Evolutionary conservation across 306 rosid genomes (phyloP).

Genomic region (Dalbergia cultrata): DNA sequence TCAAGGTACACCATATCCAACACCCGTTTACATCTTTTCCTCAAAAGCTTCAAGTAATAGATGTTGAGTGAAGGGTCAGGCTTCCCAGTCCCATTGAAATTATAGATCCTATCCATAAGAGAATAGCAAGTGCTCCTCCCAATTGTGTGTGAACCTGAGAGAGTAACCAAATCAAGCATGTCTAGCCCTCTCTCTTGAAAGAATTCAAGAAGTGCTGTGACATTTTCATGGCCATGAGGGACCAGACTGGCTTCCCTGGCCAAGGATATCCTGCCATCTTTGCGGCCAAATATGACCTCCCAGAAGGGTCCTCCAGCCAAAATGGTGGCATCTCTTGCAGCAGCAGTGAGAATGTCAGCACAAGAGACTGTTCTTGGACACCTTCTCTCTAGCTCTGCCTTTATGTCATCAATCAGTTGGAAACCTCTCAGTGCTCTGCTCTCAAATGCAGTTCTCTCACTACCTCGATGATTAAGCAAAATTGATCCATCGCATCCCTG

Average conservation of each 20-base stretch:
- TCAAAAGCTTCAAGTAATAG: slow-evolving; percentile 60
- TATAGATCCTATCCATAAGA: slow-evolving; percentile 63
- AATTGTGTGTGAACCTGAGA: slow-evolving; percentile 87
- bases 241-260: slow-evolving; percentile 72
- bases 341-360: slow-evolving; percentile 87
- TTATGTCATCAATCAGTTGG: slow-evolving; percentile 74
- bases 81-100: slow-evolving; percentile 61
- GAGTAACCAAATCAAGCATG: slow-evolving; percentile 80
- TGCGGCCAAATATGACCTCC: slow-evolving; percentile 87
- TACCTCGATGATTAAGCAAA: slow-evolving; percentile 63
- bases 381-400: slow-evolving; percentile 63
- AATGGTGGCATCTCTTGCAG: slow-evolving; percentile 88
- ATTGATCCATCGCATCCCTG: slow-evolving; percentile 92
- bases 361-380: slow-evolving; percentile 90
- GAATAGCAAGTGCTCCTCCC: slow-evolving; percentile 75
- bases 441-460: slow-evolving; percentile 69
- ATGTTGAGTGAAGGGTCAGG: slow-evolving; percentile 75
- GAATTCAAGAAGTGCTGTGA: slow-evolving; percentile 58
- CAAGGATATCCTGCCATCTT: slow-evolving; percentile 71
- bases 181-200: slow-evolving; percentile 65
- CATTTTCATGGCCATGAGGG: slow-evolving; percentile 88
- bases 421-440: slow-evolving; percentile 85
- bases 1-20: slow-evolving; percentile 69
- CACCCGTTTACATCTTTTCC: slow-evolving; percentile 58
- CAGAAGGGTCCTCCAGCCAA: slow-evolving; percentile 91